Conservation (phyloP, 1,284 basidiomycete species). For the Ganoderma meredithae region DNA sequence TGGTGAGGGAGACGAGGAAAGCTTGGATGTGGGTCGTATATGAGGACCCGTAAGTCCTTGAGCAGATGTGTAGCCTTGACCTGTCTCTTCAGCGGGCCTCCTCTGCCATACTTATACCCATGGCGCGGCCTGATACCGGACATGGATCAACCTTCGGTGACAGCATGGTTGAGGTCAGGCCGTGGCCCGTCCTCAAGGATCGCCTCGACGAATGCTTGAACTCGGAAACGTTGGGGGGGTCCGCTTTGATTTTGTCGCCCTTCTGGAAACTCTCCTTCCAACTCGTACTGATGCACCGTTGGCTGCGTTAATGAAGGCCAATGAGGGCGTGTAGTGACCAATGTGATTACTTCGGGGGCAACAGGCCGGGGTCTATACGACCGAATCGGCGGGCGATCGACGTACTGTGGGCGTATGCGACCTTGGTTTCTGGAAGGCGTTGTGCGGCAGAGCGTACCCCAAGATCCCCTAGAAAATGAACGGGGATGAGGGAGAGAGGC, state of each 20-base stretch:
- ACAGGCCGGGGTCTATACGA: neutral
- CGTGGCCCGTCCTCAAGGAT: slow-evolving; percentile 13
- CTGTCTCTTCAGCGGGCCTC: neutral
- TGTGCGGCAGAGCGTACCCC: neutral
- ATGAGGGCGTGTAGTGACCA: neutral
- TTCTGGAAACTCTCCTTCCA: slow-evolving; percentile 3
- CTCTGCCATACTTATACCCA: slow-evolving; percentile 11
- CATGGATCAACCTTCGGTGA: slow-evolving; percentile 6
- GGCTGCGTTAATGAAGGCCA: neutral
- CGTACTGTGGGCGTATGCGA: neutral
- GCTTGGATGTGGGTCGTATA: neutral
- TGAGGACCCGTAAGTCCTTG: neutral
- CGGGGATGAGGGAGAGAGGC: neutral
- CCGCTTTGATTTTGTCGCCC: slow-evolving; percentile 1
- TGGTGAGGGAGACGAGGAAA: neutral
- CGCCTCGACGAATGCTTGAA: slow-evolving; percentile 13
- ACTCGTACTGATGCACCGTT: neutral
- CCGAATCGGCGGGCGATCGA: neutral
- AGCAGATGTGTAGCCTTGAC: neutral
- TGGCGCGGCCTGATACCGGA: slow-evolving; percentile 1
- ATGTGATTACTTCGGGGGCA: neutral
- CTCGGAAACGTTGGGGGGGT: slow-evolving; percentile 7
- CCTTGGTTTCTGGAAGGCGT: slow-evolving; percentile 2
- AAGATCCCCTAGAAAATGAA: neutral
- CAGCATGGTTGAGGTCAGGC: slow-evolving; percentile 13